Conservation (phyloP, 108 stramenopile genomes). For the Nannochloropsis oceanica region DNA sequence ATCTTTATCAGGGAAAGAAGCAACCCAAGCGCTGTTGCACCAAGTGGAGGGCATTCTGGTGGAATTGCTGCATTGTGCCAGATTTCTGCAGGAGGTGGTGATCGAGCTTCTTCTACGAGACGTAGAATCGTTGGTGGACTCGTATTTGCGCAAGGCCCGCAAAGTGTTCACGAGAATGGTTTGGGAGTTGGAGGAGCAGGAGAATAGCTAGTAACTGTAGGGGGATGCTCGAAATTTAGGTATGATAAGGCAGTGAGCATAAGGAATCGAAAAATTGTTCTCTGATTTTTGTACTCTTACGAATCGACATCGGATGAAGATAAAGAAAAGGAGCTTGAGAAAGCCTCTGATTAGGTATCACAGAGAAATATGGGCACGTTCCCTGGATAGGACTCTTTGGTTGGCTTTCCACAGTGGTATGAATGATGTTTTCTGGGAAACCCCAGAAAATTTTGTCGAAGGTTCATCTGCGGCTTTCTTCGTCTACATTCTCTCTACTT, state of each 20-base stretch:
- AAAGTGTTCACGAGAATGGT: neutral
- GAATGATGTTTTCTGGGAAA: no score
- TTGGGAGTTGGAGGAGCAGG: neutral
- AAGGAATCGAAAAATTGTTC: neutral
- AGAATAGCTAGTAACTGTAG: neutral
- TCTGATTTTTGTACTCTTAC: neutral
- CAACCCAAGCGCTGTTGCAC: neutral
- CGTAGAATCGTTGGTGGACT: neutral
- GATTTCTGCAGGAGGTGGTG: neutral
- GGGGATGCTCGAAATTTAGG: neutral
- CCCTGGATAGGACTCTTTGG: no score
- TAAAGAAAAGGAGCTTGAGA: no score
- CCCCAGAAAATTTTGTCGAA: no score
- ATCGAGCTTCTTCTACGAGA: neutral
- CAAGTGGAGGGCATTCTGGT: neutral
- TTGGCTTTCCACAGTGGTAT: no score
- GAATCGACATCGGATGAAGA: no score
- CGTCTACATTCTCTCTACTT: no score
- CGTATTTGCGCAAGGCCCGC: neutral
- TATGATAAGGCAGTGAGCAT: neutral
- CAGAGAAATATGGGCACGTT: no score
- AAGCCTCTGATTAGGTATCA: no score
- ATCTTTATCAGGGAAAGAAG: neutral
- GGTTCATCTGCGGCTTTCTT: no score
- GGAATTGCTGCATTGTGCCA: neutral